Evolutionary conservation across 306 rosid species (phyloP).

Genomic region (Alnus glutinosa): DNA sequence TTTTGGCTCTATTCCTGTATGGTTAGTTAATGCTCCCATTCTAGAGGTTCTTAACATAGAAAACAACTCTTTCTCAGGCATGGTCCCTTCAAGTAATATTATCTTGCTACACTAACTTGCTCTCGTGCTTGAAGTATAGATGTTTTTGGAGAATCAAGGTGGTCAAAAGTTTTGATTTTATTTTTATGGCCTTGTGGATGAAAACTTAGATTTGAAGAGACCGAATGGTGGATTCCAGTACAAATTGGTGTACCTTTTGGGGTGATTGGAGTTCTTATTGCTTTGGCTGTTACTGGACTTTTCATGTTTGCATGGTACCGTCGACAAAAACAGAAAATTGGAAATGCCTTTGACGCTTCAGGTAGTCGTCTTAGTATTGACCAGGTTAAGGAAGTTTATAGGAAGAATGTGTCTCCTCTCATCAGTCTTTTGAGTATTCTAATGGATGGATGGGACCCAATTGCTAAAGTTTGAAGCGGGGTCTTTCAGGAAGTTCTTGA

Average conservation of each 20-base stretch:
- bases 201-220: constrained; percentile 53
- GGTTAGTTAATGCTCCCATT: constrained; percentile 55
- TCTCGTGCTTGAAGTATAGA: background rate
- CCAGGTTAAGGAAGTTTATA: constrained; percentile 40
- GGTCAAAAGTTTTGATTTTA: constrained; percentile 8
- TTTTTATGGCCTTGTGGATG: constrained; percentile 10
- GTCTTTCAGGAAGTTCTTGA: constrained; percentile 52
- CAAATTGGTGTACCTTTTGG: constrained; percentile 52
- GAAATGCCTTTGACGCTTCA: constrained; percentile 36
- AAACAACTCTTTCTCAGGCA: constrained; percentile 80
- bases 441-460: constrained; percentile 51
- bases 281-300: constrained; percentile 36
- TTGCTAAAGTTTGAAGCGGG: constrained; percentile 46
- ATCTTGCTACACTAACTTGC: background rate
- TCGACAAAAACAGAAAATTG: constrained; percentile 43
- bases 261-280: constrained; percentile 45
- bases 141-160: constrained; percentile 1
- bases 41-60: constrained; percentile 59
- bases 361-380: constrained; percentile 41
- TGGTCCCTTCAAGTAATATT: constrained; percentile 62
- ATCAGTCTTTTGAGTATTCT: constrained; percentile 54
- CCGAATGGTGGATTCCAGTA: constrained; percentile 61
- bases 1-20: constrained; percentile 79
- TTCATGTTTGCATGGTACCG: constrained; percentile 35
- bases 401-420: constrained; percentile 43